Conservation (phyloP, 2,329 filamentous ascomycete genomes). For the Trichoderma harzianum region DNA sequence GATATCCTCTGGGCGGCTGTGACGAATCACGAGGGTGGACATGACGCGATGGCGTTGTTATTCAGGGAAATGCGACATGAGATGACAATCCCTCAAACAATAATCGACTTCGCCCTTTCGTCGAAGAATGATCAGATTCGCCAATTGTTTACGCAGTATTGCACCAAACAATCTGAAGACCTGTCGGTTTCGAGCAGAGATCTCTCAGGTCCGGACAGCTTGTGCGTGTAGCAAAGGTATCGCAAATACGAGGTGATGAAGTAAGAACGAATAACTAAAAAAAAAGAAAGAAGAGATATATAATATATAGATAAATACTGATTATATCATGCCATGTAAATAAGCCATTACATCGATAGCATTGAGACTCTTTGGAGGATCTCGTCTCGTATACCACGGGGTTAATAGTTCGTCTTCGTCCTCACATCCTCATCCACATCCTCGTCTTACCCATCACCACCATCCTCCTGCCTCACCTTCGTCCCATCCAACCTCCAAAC, state of each 20-base stretch:
- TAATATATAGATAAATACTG: not conserved
- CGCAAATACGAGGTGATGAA: not conserved
- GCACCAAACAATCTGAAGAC: not conserved
- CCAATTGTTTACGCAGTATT: not conserved
- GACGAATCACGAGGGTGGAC: not conserved
- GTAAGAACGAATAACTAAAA: no score
- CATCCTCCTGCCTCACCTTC: constrained; percentile 3
- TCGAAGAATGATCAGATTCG: not conserved
- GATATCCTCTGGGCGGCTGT: not conserved
- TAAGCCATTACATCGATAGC: not conserved
- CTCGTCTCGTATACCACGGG: not conserved
- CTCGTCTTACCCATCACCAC: not conserved
- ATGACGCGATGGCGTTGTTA: not conserved
- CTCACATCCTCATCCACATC: no score
- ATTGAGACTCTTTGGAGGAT: not conserved
- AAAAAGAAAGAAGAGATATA: not conserved
- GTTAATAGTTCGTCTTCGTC: not conserved
- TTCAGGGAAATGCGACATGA: not conserved
- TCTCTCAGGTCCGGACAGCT: not conserved
- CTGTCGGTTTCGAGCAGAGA: not conserved
- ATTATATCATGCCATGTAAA: not conserved
- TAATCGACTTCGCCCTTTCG: not conserved
- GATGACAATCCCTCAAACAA: not conserved
- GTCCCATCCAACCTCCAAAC: constrained; percentile 36
- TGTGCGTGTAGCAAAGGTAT: not conserved